Evolutionary conservation across 306 rosid species (phyloP).

Genomic region (Gastrolobium bilobum): DNA sequence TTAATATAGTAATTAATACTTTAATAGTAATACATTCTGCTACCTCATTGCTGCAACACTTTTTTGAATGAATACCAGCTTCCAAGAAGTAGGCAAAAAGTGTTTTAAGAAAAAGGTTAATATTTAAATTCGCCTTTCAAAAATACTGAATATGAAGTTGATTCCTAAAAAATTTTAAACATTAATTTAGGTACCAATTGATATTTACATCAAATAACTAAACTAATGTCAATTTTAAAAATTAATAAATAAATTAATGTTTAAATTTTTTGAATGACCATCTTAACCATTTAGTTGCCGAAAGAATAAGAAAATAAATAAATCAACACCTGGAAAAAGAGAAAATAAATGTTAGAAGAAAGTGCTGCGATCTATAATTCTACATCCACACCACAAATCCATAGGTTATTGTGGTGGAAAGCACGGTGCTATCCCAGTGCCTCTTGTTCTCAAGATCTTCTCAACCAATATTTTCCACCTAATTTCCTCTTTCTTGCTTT

Average conservation of each 20-base stretch:
- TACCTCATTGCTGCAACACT: too few relatives aligned
- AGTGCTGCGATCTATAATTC: constrained; percentile 42
- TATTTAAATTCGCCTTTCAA: too few relatives aligned
- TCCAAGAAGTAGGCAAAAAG: too few relatives aligned
- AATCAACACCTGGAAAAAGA: background rate
- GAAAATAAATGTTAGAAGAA: background rate
- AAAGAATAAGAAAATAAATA: constrained; percentile 8
- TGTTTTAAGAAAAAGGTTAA: too few relatives aligned
- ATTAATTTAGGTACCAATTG: too few relatives aligned
- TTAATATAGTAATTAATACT: too few relatives aligned
- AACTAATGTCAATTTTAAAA: constrained; percentile 1
- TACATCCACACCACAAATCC: constrained; percentile 19
- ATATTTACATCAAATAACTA: background rate
- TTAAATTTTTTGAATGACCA: background rate
- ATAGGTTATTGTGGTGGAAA: constrained; percentile 50
- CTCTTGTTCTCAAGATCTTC: constrained; percentile 70
- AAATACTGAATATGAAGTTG: too few relatives aligned
- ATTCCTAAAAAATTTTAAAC: too few relatives aligned
- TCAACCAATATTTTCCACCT: constrained; percentile 85
- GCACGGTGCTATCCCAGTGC: constrained; percentile 63
- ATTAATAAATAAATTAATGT: constrained; percentile 5
- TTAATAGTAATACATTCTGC: too few relatives aligned
- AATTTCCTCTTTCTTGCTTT: constrained; percentile 84
- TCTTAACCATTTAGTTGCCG: background rate
- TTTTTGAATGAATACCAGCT: too few relatives aligned